Conservation (phyloP, 2,329 filamentous ascomycete species). For the Trichoderma koningii region DNA sequence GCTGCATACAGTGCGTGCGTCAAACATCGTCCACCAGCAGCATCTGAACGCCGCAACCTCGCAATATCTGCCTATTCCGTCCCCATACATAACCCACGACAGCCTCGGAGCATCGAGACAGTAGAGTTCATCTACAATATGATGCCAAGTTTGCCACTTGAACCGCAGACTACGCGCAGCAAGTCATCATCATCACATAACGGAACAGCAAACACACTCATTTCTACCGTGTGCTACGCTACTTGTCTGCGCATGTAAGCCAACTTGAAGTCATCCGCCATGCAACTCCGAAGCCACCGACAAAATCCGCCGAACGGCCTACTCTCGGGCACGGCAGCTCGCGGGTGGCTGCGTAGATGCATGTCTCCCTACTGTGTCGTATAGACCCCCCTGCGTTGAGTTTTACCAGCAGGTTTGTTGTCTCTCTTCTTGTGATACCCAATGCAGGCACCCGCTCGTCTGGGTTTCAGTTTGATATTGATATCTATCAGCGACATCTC, state of each 20-base stretch:
- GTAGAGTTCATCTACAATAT: too few species aligned
- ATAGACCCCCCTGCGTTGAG: too few species aligned
- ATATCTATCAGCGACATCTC: not conserved
- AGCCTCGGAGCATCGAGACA: not conserved
- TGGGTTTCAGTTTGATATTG: not conserved
- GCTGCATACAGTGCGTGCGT: too few species aligned
- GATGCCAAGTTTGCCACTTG: too few species aligned
- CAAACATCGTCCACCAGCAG: too few species aligned
- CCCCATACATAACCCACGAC: too few species aligned
- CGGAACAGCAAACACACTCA: not conserved
- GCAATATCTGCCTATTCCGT: too few species aligned
- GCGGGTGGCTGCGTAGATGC: not conserved
- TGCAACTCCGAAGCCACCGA: constrained; percentile 18
- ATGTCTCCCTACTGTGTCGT: not conserved
- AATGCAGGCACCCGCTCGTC: constrained; percentile 3
- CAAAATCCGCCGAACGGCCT: constrained; percentile 5
- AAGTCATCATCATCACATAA: not conserved
- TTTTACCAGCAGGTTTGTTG: not conserved
- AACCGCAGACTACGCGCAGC: too few species aligned
- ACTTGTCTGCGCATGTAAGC: not conserved
- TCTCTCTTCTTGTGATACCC: not conserved
- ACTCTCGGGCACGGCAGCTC: not conserved
- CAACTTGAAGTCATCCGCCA: not conserved
- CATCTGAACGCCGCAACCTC: too few species aligned
- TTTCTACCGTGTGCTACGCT: not conserved